Percentiles rank a stretch among this genome's conserved stretches.
These are phyloP conservation scores for Acephala macrosclerotiorum DNA, from an alignment of 2,329 filamentous ascomycete species.

Conservation along the genomic window DNA sequence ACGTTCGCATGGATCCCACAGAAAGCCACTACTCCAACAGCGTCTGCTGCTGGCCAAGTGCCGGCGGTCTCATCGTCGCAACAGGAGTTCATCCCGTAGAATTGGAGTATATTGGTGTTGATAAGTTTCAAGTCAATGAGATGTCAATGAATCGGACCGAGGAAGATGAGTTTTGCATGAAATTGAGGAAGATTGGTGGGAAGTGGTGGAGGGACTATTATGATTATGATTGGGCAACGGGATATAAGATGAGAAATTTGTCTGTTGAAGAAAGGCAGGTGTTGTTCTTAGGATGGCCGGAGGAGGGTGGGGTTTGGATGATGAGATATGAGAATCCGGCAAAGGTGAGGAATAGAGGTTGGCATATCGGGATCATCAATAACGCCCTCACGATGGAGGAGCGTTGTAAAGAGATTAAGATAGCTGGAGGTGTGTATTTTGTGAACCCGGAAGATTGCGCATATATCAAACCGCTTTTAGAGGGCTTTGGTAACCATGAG, in stretches of 20 bases:
- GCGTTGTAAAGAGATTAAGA: slow-evolving; percentile 24
- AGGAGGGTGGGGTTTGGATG: slow-evolving; percentile 10
- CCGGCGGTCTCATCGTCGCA: neutral
- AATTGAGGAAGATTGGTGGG: neutral
- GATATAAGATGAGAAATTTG: neutral
- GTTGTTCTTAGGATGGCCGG: slow-evolving; percentile 14
- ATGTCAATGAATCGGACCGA: neutral
- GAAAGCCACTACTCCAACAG: neutral
- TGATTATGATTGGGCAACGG: neutral
- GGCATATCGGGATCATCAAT: neutral
- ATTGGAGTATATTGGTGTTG: neutral
- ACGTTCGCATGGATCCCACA: neutral
- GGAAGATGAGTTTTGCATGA: slow-evolving; percentile 5
- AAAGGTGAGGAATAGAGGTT: neutral
- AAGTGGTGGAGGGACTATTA: neutral
- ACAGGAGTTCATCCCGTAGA: neutral
- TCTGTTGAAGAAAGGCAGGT: slow-evolving; percentile 1
- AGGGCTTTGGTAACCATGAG: slow-evolving; percentile 25
- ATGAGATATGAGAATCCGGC: neutral
- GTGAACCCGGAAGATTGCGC: slow-evolving; percentile 26
- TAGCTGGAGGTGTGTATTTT: slow-evolving; percentile 20
- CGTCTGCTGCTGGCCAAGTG: neutral
- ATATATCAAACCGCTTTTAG: slow-evolving; percentile 19
- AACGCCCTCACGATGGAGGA: slow-evolving; percentile 28
- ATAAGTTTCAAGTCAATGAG: neutral